Conservation (phyloP, 768 basidiomycete genomes). For the Termitomyces sp. region DNA sequence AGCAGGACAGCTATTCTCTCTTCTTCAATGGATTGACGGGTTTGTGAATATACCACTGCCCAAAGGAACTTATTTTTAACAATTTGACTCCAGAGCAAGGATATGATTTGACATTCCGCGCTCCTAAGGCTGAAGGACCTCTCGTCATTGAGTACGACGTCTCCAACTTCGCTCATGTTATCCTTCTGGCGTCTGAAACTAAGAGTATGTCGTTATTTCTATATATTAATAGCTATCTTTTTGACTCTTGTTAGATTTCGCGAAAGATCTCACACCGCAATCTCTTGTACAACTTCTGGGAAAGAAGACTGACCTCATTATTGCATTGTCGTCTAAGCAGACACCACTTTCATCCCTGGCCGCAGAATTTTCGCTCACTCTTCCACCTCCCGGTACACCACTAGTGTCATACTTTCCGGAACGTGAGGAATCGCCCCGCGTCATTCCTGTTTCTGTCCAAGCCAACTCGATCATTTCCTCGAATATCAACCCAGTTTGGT, state of each 20-base stretch:
- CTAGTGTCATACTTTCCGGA: constrained; percentile 85
- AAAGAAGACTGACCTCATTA: constrained; percentile 75
- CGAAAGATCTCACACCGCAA: constrained; percentile 78
- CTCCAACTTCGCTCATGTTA: constrained; percentile 78
- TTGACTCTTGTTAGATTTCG: constrained; percentile 44
- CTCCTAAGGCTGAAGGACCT: constrained; percentile 71
- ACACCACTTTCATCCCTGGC: constrained; percentile 75
- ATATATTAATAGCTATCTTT: background rate
- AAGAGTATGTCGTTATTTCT: constrained; percentile 56
- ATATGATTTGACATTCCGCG: constrained; percentile 83
- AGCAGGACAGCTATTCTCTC: constrained; percentile 72
- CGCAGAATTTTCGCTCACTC: constrained; percentile 87
- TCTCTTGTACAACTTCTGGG: constrained; percentile 68
- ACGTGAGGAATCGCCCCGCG: constrained; percentile 56
- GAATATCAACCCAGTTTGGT: constrained; percentile 63
- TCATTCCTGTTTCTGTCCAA: constrained; percentile 63
- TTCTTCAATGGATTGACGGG: constrained; percentile 82
- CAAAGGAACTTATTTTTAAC: constrained; percentile 1
- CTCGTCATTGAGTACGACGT: constrained; percentile 66
- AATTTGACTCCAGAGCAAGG: constrained; percentile 55
- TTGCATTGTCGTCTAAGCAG: constrained; percentile 76
- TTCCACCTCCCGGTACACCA: constrained; percentile 80
- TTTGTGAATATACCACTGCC: constrained; percentile 25
- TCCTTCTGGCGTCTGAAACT: constrained; percentile 80
- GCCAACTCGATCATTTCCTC: constrained; percentile 42